phyloP scores from a whole-genome alignment of 2,329 filamentous ascomycete species.

The Aspergillus brunneoviolaceus region DNA sequence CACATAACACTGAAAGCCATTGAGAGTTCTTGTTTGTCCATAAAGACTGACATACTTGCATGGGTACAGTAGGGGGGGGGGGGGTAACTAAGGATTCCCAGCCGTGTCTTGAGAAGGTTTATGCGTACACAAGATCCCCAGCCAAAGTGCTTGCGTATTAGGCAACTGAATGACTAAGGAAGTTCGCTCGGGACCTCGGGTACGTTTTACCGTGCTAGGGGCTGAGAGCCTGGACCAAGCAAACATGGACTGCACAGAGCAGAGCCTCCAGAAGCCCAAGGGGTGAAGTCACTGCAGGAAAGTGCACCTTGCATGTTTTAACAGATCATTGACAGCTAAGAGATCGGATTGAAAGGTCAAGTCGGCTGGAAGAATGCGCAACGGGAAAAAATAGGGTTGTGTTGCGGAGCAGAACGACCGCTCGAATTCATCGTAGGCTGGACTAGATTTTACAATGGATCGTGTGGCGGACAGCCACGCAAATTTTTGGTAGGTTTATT shows the following conservation, averaged over 20 bases:
- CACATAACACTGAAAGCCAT: not conserved
- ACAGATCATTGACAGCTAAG: not conserved
- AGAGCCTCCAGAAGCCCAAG: not conserved
- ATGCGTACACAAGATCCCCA: not conserved
- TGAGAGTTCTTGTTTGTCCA: not conserved
- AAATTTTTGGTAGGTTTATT: constrained; percentile 4
- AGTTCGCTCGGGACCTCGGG: not conserved
- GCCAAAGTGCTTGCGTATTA: not conserved
- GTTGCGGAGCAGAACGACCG: not conserved
- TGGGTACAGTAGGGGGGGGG: not conserved
- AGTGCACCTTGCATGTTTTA: not conserved
- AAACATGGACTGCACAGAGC: not conserved
- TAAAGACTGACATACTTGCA: not conserved
- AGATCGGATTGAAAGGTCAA: not conserved
- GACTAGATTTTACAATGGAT: not conserved
- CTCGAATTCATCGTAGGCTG: not conserved
- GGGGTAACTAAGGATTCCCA: not conserved
- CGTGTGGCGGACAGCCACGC: not conserved
- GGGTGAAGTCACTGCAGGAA: not conserved
- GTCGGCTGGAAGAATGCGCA: not conserved
- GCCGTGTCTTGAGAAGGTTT: not conserved
- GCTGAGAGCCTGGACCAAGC: no score
- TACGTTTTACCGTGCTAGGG: not conserved
- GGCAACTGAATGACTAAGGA: not conserved
- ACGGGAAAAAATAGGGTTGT: not conserved